These are phyloP conservation scores for Protomyces arabidopsidicola DNA, from an alignment of 1,139 yeast genomes.

Conservation along the genomic window DNA sequence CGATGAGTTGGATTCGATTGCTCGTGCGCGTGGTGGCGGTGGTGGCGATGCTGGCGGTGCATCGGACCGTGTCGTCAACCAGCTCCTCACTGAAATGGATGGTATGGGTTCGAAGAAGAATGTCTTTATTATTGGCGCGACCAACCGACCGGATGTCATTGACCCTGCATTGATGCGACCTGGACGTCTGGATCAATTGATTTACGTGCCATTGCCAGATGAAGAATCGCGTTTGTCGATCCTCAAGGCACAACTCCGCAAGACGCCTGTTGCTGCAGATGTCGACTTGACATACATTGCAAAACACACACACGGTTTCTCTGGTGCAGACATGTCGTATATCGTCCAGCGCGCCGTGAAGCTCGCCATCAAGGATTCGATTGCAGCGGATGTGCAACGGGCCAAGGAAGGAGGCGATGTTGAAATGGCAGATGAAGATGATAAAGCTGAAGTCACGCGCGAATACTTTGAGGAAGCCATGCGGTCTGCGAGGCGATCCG, in stretches of 20 bases:
- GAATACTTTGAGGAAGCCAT: constrained; percentile 97
- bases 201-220: constrained; percentile 97
- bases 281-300: constrained; percentile 84
- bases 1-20: constrained; percentile 96
- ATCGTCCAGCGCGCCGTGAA: constrained; percentile 98
- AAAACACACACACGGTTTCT: constrained; percentile 88
- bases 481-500: constrained; percentile 98
- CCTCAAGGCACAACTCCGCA: constrained; percentile 91
- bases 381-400: constrained; percentile 61
- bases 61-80: constrained; percentile 95
- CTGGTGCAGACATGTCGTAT: constrained; percentile 97
- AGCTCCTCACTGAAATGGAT: constrained; percentile 97
- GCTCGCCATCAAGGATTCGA: constrained; percentile 95
- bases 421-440: constrained; percentile 71
- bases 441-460: constrained; percentile 91
- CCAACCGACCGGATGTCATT: constrained; percentile 91
- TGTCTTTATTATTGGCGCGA: constrained; percentile 97
- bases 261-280: constrained; percentile 98
- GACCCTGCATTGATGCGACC: constrained; percentile 99
- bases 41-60: constrained; percentile 97
- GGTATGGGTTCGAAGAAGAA: constrained; percentile 99
- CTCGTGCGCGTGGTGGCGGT: constrained; percentile 93
- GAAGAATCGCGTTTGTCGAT: constrained; percentile 89
- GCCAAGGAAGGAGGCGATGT: constrained; percentile 49
- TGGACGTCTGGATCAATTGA: constrained; percentile 97